These are phyloP conservation scores for Talaromyces sp. DNA, from an alignment of 2,329 filamentous ascomycete genomes.

Conservation along the genomic window DNA sequence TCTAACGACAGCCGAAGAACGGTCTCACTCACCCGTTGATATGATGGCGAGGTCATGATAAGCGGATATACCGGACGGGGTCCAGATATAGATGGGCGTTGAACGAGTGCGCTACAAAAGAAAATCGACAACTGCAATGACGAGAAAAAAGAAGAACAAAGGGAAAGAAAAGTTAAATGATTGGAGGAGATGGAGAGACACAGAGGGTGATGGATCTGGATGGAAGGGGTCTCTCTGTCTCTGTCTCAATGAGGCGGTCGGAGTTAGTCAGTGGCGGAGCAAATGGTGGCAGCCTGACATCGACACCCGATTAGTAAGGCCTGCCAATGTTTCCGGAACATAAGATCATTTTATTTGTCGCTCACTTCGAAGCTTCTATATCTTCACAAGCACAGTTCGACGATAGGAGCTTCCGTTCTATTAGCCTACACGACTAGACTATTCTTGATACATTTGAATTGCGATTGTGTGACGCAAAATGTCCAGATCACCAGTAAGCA, in stretches of 20 bases:
- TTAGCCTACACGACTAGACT: too few relatives aligned
- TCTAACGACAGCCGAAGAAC: not conserved
- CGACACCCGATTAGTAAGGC: conserved; percentile 10
- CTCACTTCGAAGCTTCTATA: not conserved
- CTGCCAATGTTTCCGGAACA: not conserved
- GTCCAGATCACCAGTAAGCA: conserved; percentile 27
- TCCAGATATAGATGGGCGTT: not conserved
- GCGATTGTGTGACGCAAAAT: conserved; percentile 17
- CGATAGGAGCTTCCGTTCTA: too few relatives aligned
- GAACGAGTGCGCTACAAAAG: conserved; percentile 7
- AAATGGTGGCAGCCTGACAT: conserved; percentile 1
- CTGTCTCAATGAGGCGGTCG: not conserved
- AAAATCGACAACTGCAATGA: conserved; percentile 8
- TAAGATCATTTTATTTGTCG: not conserved
- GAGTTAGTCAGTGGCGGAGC: conserved; percentile 8
- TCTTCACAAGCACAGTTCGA: not conserved
- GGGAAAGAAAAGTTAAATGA: conserved; percentile 10
- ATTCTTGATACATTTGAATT: not conserved
- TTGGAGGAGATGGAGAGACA: conserved; percentile 7
- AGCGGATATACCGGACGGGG: conserved; percentile 35
- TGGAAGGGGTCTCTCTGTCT: conserved; percentile 11
- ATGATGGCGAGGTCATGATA: conserved; percentile 47
- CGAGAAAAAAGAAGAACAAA: conserved; percentile 7
- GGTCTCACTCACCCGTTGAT: conserved; percentile 39
- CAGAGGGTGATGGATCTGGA: conserved; percentile 1